phyloP scores from a whole-genome alignment of 768 basidiomycete species.

The Leccinum broughii region DNA sequence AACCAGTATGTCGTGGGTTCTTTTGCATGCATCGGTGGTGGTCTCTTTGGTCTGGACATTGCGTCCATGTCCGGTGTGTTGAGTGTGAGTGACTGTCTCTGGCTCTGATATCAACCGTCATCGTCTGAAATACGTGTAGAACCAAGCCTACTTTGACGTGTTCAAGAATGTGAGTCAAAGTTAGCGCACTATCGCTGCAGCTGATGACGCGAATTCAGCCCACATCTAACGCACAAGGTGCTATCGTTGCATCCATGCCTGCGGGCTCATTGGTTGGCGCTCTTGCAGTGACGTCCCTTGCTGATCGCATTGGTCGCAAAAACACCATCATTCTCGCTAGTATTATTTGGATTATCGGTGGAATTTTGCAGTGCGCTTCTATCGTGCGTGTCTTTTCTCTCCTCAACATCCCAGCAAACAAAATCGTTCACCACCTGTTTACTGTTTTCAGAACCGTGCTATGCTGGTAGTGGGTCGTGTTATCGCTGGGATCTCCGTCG shows the following conservation, averaged over 20 bases:
- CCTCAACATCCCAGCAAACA: not conserved
- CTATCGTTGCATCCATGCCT: slow-evolving; percentile 78
- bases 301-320: slow-evolving; percentile 66
- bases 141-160: slow-evolving; percentile 25
- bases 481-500: slow-evolving; percentile 67
- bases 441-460: slow-evolving; percentile 52
- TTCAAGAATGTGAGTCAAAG: slow-evolving; percentile 26
- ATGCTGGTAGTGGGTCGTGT: slow-evolving; percentile 75
- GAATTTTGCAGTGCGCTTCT: slow-evolving; percentile 68
- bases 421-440: not conserved
- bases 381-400: slow-evolving; percentile 31
- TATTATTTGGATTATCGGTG: slow-evolving; percentile 71
- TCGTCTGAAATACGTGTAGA: slow-evolving; percentile 18
- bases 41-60: slow-evolving; percentile 79
- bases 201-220: slow-evolving; percentile 37
- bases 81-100: slow-evolving; percentile 38
- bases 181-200: not conserved
- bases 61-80: slow-evolving; percentile 81
- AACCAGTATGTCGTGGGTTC: slow-evolving; percentile 73
- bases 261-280: slow-evolving; percentile 68
- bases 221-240: slow-evolving; percentile 58
- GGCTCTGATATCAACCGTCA: not conserved
- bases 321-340: slow-evolving; percentile 66
- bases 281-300: slow-evolving; percentile 59
- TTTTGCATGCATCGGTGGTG: slow-evolving; percentile 81